Conservation (phyloP, 805 yeast genomes). For the Candida verbasci region DNA sequence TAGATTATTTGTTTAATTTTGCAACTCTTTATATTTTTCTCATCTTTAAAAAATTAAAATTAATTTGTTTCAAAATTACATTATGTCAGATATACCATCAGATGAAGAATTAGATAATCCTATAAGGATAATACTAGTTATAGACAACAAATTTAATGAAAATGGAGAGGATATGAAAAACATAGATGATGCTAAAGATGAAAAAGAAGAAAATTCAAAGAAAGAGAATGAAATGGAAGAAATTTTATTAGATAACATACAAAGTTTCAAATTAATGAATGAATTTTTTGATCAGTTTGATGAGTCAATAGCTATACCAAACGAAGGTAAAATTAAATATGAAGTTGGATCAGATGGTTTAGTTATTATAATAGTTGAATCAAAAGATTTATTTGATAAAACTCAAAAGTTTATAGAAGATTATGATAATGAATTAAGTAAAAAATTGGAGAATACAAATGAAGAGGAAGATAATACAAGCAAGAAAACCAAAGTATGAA, state of each 20-base stretch:
- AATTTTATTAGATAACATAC: slow-evolving; percentile 40
- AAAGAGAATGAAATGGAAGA: slow-evolving; percentile 48
- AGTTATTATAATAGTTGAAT: slow-evolving; percentile 51
- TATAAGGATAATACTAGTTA: slow-evolving; percentile 39
- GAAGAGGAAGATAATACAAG: slow-evolving; percentile 6
- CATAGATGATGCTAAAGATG: slow-evolving; percentile 1
- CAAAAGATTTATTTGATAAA: slow-evolving; percentile 27
- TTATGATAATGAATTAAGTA: slow-evolving; percentile 15
- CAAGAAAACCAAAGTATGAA: slow-evolving; percentile 5
- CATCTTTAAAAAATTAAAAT: too few species aligned
- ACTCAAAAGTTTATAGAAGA: slow-evolving; percentile 43
- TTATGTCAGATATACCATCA: slow-evolving; percentile 4
- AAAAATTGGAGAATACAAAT: slow-evolving; percentile 4
- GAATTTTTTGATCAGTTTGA: slow-evolving; percentile 51
- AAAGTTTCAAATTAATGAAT: slow-evolving; percentile 45
- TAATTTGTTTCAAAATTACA: too few species aligned
- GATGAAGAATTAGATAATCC: slow-evolving; percentile 43
- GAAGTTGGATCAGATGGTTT: slow-evolving; percentile 61
- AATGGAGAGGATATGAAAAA: too few species aligned
- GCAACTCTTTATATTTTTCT: too few species aligned
- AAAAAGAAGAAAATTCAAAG: slow-evolving; percentile 7
- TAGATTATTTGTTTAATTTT: too few species aligned
- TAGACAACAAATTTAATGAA: slow-evolving; percentile 24
- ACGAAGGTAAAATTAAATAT: slow-evolving; percentile 51
- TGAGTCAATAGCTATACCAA: slow-evolving; percentile 47